Base-by-base conservation (phyloP, 192 early-diverging fungal genomes). In the Pecoramyces ruminantium region DNA sequence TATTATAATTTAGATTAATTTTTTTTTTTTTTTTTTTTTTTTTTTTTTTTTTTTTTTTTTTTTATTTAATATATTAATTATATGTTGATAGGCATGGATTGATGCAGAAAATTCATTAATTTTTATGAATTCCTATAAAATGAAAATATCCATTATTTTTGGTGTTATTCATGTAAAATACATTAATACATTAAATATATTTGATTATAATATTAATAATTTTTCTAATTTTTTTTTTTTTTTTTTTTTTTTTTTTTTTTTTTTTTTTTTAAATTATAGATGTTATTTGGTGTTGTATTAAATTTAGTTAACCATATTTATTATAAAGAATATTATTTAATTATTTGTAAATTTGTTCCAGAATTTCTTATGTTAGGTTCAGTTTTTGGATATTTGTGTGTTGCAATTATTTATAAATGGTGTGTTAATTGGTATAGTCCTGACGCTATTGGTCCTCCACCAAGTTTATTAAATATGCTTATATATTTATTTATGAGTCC, bases 61-160 rank as follows among this genome's bases (percentile, higher is more conserved):
- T 6, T 34, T 34, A 34, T 34, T 34, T 6, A 34, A 34, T 34
- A 34, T 6, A 34, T 34, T 34, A 34, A 34, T 34, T 34, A 34
- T 34, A 51, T n/a, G n/a, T n/a, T 21, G 1, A 21, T 21, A 51
- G 89, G 88, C 92, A 15, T 99, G 98, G 98, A 94, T 96, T 81
- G 93, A 92, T 42, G 88, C 96, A 11, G 95, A 97, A 58, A 99
- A 99, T 88, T 91, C 86, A 83, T 92, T 99, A 78, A 83, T 98
- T 77, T 99, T 99, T 83, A 90, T 92, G 78, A 99, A 99, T 88
- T 97, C 97, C 79, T 99, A 99, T 90, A 99, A 99, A 90, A 99
- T 99, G 98, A 99, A 99, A 86, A 94, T 95, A 93, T 94, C 96
- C 9, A 92, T 99, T 83, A 90, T 99, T 78, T 81, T 99, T 28